These are phyloP conservation scores for Nowakowskiella sp. DNA, from an alignment of 192 early-diverging fungal species.

Conservation along the genomic window DNA sequence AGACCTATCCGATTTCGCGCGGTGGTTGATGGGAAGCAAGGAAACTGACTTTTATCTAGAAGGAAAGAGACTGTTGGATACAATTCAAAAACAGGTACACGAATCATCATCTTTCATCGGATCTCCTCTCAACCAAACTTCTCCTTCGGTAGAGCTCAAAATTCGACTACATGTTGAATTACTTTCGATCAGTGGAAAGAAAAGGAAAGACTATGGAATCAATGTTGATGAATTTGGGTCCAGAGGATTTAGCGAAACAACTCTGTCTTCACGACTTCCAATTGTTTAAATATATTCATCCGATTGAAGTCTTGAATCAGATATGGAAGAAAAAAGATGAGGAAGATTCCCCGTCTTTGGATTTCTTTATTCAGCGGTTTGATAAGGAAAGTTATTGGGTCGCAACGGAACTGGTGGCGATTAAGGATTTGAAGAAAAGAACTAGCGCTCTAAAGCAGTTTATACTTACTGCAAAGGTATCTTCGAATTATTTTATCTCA, in stretches of 20 bases:
- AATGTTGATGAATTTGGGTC: conserved; percentile 36
- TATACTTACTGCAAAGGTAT: conserved; percentile 46
- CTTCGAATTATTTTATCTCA: background rate
- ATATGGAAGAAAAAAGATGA: conserved; percentile 44
- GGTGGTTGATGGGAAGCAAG: conserved; percentile 23
- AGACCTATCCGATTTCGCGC: conserved; percentile 35
- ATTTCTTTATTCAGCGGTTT: conserved; percentile 48
- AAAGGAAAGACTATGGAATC: conserved; percentile 41
- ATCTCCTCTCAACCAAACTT: background rate
- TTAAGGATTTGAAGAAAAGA: conserved; percentile 50
- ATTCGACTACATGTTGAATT: conserved; percentile 42
- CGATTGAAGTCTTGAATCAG: conserved; percentile 52
- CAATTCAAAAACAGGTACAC: conserved; percentile 33
- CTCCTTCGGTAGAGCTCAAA: conserved; percentile 9
- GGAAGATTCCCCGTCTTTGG: conserved; percentile 44
- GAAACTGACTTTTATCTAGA: conserved; percentile 23
- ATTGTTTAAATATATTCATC: conserved; percentile 51
- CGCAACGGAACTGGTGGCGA: conserved; percentile 41
- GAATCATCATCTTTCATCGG: background rate
- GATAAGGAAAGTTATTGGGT: conserved; percentile 56
- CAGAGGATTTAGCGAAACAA: conserved; percentile 38
- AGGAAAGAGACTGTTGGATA: conserved; percentile 19
- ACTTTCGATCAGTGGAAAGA: conserved; percentile 36
- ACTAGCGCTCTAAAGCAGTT: conserved; percentile 35
- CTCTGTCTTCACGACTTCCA: conserved; percentile 49